Conservation (phyloP, 768 basidiomycete species). For the Mycena chlorophos region DNA sequence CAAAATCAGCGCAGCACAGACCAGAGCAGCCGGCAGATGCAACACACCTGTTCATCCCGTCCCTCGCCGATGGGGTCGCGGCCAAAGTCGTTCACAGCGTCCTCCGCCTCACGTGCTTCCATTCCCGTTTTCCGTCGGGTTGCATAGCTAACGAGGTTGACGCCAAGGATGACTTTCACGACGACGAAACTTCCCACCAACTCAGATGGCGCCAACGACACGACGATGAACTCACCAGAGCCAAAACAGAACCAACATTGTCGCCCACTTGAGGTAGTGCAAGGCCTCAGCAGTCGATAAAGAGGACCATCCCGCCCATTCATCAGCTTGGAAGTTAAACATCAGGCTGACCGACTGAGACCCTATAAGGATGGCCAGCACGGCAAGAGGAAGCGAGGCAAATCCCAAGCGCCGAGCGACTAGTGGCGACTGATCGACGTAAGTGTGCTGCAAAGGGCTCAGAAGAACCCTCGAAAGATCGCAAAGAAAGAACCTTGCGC, state of each 20-base stretch:
- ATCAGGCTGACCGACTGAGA: slow-evolving; percentile 68
- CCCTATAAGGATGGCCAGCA: slow-evolving; percentile 74
- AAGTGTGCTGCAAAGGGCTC: slow-evolving; percentile 61
- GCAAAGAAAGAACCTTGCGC: slow-evolving; percentile 55
- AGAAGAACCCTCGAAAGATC: background rate
- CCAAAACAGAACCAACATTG: slow-evolving; percentile 74
- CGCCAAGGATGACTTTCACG: slow-evolving; percentile 90
- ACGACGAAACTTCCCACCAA: slow-evolving; percentile 65
- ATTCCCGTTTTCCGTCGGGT: slow-evolving; percentile 70
- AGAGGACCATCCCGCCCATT: slow-evolving; percentile 47
- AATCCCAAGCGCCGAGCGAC: slow-evolving; percentile 94
- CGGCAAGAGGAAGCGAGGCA: slow-evolving; percentile 87
- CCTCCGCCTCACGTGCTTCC: slow-evolving; percentile 73
- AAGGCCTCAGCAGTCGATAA: slow-evolving; percentile 50
- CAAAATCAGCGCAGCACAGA: slow-evolving; percentile 1
- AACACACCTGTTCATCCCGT: slow-evolving; percentile 74
- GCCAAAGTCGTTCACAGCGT: slow-evolving; percentile 83
- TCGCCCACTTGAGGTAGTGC: slow-evolving; percentile 62
- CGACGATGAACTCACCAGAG: slow-evolving; percentile 63
- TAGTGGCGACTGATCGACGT: slow-evolving; percentile 93
- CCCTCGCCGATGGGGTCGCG: slow-evolving; percentile 92
- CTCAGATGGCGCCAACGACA: background rate
- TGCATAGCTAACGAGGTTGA: slow-evolving; percentile 84
- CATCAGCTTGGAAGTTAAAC: slow-evolving; percentile 48
- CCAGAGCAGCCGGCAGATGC: background rate